Base-by-base conservation (phyloP, 2,329 filamentous ascomycete species). In the Diaporthe batatas region DNA sequence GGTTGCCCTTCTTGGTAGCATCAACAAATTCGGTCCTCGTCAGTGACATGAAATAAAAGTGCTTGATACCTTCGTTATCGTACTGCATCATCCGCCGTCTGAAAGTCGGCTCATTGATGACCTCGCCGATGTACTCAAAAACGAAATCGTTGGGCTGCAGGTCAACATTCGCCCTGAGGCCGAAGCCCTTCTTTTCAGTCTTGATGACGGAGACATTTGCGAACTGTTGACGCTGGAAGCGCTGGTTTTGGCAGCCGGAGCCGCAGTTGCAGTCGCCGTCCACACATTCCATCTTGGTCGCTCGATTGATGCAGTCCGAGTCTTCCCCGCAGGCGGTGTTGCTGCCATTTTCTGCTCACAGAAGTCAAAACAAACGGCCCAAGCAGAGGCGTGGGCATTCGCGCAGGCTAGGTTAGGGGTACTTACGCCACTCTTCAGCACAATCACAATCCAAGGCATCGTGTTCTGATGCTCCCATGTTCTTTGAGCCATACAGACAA, bases 41-140 rank as follows among this genome's bases (percentile, higher is more conserved):
- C 75, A 99, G 91, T 36, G 96, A 98, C 96, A 99, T 99, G 86
- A 99, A 99, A 84, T 99, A 99, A 82, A 99, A 99, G 83, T 99
- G 96, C 82, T 97, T 98, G 87, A 99, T 98, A 74, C 95, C 95
- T 82, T 98, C 94, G 62, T 96, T 90, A 80, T 98, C 95, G 83
- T 99, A 99, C 79, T 97, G 93, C 51, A 94, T 86, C 91, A 97
- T 98, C 75, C 96, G 94, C 73, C 91, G 91, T 71, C 95, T 93
- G 80, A 98, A 98, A 14, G 93, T 93, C 39, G 90, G 89, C 83
- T 99, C 96, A 78, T 97, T 96, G 81, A 99, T 98, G 77, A 98
- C 96, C 83, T 99, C 96, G 78, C 96, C 96, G 78, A 99, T 96
- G 82, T 99, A 99, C 84, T 99, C 96, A 81, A 94, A 98, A 77